These are phyloP conservation scores for Xylaria sp. DNA, from an alignment of 2,329 filamentous ascomycete species.

Conservation along the genomic window DNA sequence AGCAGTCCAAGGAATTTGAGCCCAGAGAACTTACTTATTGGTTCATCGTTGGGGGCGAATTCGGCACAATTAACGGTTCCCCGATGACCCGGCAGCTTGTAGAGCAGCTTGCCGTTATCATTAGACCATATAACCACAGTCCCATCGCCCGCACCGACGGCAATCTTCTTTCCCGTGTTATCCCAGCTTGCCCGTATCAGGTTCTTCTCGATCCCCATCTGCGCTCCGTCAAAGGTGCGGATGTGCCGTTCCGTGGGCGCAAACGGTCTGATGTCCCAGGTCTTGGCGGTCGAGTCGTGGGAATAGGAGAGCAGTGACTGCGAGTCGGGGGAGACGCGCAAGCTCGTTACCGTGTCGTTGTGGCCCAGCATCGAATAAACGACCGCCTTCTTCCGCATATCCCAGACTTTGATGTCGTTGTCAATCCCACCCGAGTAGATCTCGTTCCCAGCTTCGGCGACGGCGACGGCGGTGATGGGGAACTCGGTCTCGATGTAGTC, in stretches of 20 bases:
- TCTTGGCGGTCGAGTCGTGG: constrained; percentile 90
- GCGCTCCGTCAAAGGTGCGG: constrained; percentile 89
- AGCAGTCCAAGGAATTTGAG: background rate
- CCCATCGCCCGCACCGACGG: constrained; percentile 85
- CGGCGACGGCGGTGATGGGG: constrained; percentile 85
- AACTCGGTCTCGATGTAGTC: constrained; percentile 91
- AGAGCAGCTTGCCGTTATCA: constrained; percentile 84
- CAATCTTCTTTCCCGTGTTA: constrained; percentile 80
- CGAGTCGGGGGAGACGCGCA: constrained; percentile 89
- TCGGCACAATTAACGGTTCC: constrained; percentile 94
- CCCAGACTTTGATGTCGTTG: constrained; percentile 97
- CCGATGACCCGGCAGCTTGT: constrained; percentile 94
- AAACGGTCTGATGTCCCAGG: constrained; percentile 96
- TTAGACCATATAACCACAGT: constrained; percentile 91
- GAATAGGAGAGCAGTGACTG: constrained; percentile 89
- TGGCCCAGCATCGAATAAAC: constrained; percentile 89
- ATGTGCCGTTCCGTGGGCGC: constrained; percentile 85
- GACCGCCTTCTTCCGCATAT: constrained; percentile 86
- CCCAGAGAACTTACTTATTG: constrained; percentile 71
- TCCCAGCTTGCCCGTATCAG: constrained; percentile 91
- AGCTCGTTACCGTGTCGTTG: constrained; percentile 86
- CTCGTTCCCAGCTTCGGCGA: constrained; percentile 95
- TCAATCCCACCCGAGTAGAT: constrained; percentile 94
- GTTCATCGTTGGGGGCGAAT: constrained; percentile 82
- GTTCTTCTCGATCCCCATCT: constrained; percentile 86